Evolutionary conservation across 176 grass and related monocot genomes (phyloP).

Genomic region (Aechmea fasciata): DNA sequence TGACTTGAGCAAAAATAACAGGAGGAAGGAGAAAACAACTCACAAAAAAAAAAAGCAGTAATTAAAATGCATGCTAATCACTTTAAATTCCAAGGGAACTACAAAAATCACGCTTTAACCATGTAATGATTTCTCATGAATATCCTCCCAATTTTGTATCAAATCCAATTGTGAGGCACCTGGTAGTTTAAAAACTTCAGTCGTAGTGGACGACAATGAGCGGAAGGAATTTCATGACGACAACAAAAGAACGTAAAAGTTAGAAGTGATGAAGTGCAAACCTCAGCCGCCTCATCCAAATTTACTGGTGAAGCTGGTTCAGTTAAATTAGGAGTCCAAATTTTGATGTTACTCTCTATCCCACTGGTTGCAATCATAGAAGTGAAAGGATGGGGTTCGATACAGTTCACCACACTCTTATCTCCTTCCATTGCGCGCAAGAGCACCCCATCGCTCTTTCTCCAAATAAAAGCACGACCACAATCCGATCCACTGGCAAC

Average conservation of each 20-base stretch:
- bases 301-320: slow-evolving; percentile 5
- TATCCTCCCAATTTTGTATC: too few species aligned
- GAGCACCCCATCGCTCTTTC: slow-evolving; percentile 52
- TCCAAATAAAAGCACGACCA: slow-evolving; percentile 68
- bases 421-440: slow-evolving; percentile 55
- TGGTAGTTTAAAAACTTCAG: too few species aligned
- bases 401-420: slow-evolving; percentile 48
- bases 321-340: slow-evolving; percentile 48
- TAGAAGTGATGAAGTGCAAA: slow-evolving; percentile 16
- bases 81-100: too few species aligned
- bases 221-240: neutral
- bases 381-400: slow-evolving; percentile 59
- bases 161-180: too few species aligned
- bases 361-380: slow-evolving; percentile 59
- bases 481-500: slow-evolving; percentile 72
- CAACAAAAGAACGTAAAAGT: neutral
- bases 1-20: too few species aligned
- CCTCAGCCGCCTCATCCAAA: slow-evolving; percentile 40
- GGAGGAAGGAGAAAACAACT: too few species aligned
- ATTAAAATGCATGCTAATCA: too few species aligned
- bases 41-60: too few species aligned
- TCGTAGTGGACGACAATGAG: neutral
- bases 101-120: neutral
- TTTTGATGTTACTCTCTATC: slow-evolving; percentile 48
- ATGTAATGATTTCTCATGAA: neutral